These are phyloP conservation scores for Cryptomeria japonica DNA, from an alignment of 75 land plant species.

Conservation along the genomic window DNA sequence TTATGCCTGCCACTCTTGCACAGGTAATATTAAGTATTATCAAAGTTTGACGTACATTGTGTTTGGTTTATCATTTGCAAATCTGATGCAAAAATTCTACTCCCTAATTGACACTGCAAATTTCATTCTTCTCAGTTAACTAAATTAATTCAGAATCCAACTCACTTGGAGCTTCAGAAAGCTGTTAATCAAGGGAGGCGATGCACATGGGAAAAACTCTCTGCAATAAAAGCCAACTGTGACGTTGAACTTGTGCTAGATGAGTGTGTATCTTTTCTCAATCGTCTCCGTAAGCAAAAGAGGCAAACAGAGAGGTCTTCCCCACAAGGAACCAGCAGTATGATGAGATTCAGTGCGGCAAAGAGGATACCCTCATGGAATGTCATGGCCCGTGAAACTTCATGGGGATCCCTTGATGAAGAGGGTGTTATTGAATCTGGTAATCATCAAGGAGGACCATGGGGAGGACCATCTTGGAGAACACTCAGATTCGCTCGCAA, in stretches of 20 bases:
- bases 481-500: constrained; percentile 7
- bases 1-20: constrained; percentile 36
- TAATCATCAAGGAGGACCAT: constrained; percentile 23
- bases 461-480: constrained; percentile 26
- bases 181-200: constrained; percentile 34
- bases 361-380: constrained; percentile 34
- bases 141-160: constrained; percentile 36
- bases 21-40: constrained; percentile 24
- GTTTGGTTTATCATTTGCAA: neutral
- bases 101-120: neutral
- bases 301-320: constrained; percentile 11
- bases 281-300: constrained; percentile 16
- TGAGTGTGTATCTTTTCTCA: constrained; percentile 35
- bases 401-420: constrained; percentile 24
- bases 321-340: neutral
- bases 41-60: neutral
- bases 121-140: constrained; percentile 19
- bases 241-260: constrained; percentile 51
- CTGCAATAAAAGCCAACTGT: constrained; percentile 46
- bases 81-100: neutral
- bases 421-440: constrained; percentile 10
- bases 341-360: constrained; percentile 5
- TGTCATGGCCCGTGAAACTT: constrained; percentile 15
- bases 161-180: constrained; percentile 40
- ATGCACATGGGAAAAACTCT: constrained; percentile 49